Conservation (phyloP, 2,329 filamentous ascomycete species). For the Colletotrichum tanaceti region DNA sequence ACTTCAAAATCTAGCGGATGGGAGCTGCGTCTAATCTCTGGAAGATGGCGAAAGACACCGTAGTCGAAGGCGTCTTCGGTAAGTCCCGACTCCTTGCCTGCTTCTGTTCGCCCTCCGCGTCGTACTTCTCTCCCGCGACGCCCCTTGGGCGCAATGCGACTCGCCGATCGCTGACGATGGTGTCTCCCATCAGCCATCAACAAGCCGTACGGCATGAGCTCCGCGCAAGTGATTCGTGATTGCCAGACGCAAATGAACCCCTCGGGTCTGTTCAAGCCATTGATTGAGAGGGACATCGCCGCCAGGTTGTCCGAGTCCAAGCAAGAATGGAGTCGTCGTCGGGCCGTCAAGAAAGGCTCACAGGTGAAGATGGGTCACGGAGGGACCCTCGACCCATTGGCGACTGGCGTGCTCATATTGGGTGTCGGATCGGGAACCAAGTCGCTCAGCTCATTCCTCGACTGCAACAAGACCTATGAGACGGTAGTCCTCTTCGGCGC, state of each 20-base stretch:
- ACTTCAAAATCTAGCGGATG: constrained; percentile 46
- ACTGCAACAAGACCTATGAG: constrained; percentile 94
- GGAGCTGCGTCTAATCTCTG: constrained; percentile 46
- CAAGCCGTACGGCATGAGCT: constrained; percentile 88
- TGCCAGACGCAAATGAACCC: constrained; percentile 86
- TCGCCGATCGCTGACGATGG: constrained; percentile 13
- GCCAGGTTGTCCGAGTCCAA: constrained; percentile 67
- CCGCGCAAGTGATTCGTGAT: constrained; percentile 89
- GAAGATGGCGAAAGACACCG: constrained; percentile 65
- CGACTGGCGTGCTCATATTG: constrained; percentile 90
- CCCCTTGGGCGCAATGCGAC: constrained; percentile 11
- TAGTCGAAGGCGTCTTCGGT: constrained; percentile 71
- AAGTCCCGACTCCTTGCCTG: constrained; percentile 45
- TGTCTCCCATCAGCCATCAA: constrained; percentile 76
- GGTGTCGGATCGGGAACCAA: constrained; percentile 93
- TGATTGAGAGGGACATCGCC: constrained; percentile 73
- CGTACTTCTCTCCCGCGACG: constrained; percentile 17
- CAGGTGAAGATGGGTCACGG: constrained; percentile 96
- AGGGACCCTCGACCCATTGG: constrained; percentile 92
- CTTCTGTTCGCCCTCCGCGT: constrained; percentile 20
- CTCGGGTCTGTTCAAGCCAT: constrained; percentile 82
- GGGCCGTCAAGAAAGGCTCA: constrained; percentile 66
- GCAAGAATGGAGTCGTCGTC: constrained; percentile 69
- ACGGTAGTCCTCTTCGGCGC: constrained; percentile 89
- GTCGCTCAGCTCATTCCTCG: constrained; percentile 78